Percentiles rank a stretch among this genome's conserved stretches.
These are phyloP conservation scores for Aspergillus panamensis DNA, from an alignment of 495 filamentous ascomycete genomes.

Conservation along the genomic window DNA sequence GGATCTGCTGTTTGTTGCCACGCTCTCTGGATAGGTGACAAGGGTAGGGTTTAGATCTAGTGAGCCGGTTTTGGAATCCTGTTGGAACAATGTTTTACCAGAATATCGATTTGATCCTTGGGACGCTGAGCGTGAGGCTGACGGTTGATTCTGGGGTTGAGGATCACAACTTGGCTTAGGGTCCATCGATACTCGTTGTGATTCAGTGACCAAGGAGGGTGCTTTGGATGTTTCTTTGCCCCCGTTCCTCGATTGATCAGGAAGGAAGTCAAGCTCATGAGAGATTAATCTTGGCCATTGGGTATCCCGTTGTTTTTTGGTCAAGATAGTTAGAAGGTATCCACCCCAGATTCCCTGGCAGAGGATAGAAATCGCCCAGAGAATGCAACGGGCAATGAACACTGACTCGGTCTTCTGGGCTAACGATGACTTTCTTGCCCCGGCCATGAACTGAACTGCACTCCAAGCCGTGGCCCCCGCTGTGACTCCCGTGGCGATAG, in stretches of 20 bases:
- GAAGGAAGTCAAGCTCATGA: constrained; percentile 30
- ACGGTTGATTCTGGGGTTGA: constrained; percentile 8
- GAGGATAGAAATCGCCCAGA: constrained; percentile 37
- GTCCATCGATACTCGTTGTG: constrained; percentile 13
- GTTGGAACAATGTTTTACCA: constrained; percentile 33
- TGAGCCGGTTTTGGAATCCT: constrained; percentile 27
- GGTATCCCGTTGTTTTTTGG: constrained; percentile 13
- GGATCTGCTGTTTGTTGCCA: constrained; percentile 10
- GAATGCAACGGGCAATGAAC: constrained; percentile 30
- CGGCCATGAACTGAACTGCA: constrained; percentile 12
- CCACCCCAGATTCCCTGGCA: constrained; percentile 35
- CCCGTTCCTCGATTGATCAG: constrained; percentile 17
- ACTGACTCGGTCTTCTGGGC: constrained; percentile 14
- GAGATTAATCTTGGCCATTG: constrained; percentile 30
- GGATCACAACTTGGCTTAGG: constrained; percentile 14
- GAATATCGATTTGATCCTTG: constrained; percentile 37
- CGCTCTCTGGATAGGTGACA: constrained; percentile 16
- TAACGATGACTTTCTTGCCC: not conserved
- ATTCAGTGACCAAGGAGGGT: constrained; percentile 14
- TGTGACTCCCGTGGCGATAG: constrained; percentile 28
- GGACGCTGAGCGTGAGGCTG: constrained; percentile 27
- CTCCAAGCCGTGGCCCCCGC: constrained; percentile 34
- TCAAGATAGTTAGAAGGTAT: constrained; percentile 23
- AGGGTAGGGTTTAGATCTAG: constrained; percentile 26
- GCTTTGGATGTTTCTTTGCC: constrained; percentile 11